Conservation (phyloP, 148 eudicot species). For the Spergularia marina region DNA sequence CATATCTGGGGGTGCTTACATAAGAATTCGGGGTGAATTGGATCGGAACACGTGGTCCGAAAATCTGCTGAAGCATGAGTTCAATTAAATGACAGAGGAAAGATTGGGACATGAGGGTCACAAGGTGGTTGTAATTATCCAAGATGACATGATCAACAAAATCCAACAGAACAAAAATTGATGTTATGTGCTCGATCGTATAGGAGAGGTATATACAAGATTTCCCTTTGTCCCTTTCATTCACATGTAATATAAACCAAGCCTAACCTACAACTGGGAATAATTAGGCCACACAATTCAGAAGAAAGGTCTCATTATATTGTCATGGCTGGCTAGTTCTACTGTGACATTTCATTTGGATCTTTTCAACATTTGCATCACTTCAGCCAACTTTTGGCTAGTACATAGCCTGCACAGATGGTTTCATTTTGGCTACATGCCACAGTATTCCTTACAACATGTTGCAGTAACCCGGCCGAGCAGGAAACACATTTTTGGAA, state of each 20-base stretch:
- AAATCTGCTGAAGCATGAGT: constrained; percentile 5
- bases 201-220: constrained; percentile 15
- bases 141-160: constrained; percentile 16
- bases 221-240: constrained; percentile 26
- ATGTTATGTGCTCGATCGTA: not conserved
- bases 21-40: not conserved
- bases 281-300: constrained; percentile 15
- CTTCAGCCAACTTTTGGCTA: constrained; percentile 15
- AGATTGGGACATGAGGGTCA: constrained; percentile 5
- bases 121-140: constrained; percentile 6
- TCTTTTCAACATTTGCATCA: constrained; percentile 17
- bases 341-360: constrained; percentile 17
- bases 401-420: constrained; percentile 13
- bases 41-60: not conserved
- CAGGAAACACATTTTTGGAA: constrained; percentile 6
- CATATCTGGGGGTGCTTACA: not conserved
- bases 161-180: constrained; percentile 1
- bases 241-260: constrained; percentile 29
- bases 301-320: constrained; percentile 14
- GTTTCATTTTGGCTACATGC: not conserved
- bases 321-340: constrained; percentile 18
- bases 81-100: not conserved
- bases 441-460: constrained; percentile 2
- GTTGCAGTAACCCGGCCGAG: not conserved
- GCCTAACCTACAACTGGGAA: constrained; percentile 19